Evolutionary conservation across 257 asterid genomes (phyloP), one percentile per base, ranked within the genome.

Genomic region (Cynanchum wilfordii): DNA sequence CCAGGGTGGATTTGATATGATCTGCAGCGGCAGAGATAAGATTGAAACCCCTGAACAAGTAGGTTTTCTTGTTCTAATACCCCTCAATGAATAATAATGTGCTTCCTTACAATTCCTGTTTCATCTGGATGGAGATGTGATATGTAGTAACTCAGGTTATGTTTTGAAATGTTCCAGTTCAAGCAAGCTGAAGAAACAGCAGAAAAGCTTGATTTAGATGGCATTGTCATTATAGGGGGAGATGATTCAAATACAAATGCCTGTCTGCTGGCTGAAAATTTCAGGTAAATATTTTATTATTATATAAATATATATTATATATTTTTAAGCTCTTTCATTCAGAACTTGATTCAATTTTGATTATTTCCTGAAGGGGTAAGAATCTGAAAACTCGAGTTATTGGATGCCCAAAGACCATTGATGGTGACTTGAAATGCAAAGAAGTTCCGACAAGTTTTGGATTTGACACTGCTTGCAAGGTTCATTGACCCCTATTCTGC

Each of bases 401-500:
- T 75, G 99, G 99, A 81, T 95, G 99, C 71, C 99, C 99, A 11
- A 95, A 95, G 86, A 95, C 99, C 73, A 95, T 95, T 40, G 99
- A 95, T 68, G 99, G 98, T 71, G 99, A 95, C 82, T 87, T 92
- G 74, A 95, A 95, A 81, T 82, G 89, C 81, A 90, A 88, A 80
- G 99, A 95, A 84, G 99, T 95, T 65, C 99, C 98, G 71, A 71
- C 82, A 66, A 95, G 99, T 85, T 95, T 95, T 81, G 99, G 99
- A 33, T 95, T 95, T 77, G 99, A 95, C 70, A 95, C 99, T 50
- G 99, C 99, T 72, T 95, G 99, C 98, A 95, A 95, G 99, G 98
- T 95, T 69, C 12, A 54, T 51, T 51, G n/a, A 5, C 15, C 44
- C 44, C 24, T 16, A 10, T 38, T 38, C 44, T 38, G 42, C 17